Conservation (phyloP, 257 asterid genomes). For the Nicotiana tomentosiformis region DNA sequence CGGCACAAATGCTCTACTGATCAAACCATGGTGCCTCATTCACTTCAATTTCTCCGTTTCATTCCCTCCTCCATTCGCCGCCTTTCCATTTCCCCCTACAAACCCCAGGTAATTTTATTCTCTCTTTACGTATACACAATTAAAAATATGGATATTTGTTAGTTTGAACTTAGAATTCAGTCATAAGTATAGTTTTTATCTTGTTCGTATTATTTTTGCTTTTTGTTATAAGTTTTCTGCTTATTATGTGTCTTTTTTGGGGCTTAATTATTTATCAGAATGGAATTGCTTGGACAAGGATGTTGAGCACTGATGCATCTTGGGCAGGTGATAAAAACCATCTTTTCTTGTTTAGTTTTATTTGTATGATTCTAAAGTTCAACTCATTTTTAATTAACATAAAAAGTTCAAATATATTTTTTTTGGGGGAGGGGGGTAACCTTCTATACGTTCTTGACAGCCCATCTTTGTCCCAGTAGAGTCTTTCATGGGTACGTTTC, state of each 20-base stretch:
- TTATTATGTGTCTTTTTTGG: not conserved
- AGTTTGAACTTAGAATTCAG: not conserved
- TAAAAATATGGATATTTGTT: not conserved
- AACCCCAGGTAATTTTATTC: slow-evolving; percentile 28
- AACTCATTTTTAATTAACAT: not conserved
- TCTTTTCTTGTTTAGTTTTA: slow-evolving; percentile 9
- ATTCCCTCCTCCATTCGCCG: slow-evolving; percentile 17
- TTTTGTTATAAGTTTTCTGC: not conserved
- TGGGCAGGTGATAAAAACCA: slow-evolving; percentile 34
- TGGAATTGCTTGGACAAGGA: slow-evolving; percentile 39
- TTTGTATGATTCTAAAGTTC: not conserved
- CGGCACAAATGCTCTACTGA: not conserved
- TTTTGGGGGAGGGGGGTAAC: no score
- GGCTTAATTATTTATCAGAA: slow-evolving; percentile 27
- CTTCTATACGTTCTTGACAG: no score
- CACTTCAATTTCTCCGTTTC: slow-evolving; percentile 21
- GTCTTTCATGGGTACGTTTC: no score
- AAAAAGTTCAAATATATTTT: not conserved
- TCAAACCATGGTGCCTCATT: slow-evolving; percentile 21
- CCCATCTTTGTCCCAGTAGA: no score
- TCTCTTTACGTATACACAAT: not conserved
- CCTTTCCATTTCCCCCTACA: slow-evolving; percentile 23
- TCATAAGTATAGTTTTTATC: not conserved
- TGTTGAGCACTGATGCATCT: slow-evolving; percentile 28
- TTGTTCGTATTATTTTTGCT: not conserved